A percentile compares a stretch with the other conserved stretches of the same genome.
Evolutionary conservation across 2,329 filamentous ascomycete species (phyloP).

Genomic region (Colletotrichum sp.): DNA sequence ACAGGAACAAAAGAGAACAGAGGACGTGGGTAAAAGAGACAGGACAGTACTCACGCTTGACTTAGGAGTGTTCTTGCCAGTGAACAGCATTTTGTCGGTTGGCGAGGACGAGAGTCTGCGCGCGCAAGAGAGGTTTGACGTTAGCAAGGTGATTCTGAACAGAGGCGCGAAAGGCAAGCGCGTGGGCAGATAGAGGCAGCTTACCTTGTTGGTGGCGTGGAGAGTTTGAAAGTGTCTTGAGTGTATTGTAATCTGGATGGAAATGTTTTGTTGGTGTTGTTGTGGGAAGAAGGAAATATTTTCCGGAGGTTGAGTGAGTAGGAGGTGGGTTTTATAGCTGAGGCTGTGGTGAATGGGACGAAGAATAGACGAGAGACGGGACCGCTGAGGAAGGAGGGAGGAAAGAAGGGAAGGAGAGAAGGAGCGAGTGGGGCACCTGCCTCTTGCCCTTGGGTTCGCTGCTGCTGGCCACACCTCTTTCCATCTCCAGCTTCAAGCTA

Average conservation of each 20-base stretch:
- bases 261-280: not conserved
- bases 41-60: not conserved
- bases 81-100: no score
- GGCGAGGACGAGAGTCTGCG: no score
- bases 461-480: not conserved
- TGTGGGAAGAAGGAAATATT: not conserved
- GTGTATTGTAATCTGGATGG: not conserved
- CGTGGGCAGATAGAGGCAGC: not conserved
- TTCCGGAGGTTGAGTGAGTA: not conserved
- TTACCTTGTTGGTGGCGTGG: not conserved
- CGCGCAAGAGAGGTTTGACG: not conserved
- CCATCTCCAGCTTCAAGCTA: not conserved
- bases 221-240: not conserved
- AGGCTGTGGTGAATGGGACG: not conserved
- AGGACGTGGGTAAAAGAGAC: accelerated
- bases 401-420: not conserved
- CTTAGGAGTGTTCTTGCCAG: not conserved
- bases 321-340: not conserved
- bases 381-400: not conserved
- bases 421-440: not conserved
- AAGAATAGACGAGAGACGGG: not conserved
- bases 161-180: not conserved
- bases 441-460: not conserved
- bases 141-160: not conserved
- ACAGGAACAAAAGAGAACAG: accelerated